These are phyloP conservation scores for Phycomyces nitens DNA, from an alignment of 192 early-diverging fungal genomes.

Conservation along the genomic window DNA sequence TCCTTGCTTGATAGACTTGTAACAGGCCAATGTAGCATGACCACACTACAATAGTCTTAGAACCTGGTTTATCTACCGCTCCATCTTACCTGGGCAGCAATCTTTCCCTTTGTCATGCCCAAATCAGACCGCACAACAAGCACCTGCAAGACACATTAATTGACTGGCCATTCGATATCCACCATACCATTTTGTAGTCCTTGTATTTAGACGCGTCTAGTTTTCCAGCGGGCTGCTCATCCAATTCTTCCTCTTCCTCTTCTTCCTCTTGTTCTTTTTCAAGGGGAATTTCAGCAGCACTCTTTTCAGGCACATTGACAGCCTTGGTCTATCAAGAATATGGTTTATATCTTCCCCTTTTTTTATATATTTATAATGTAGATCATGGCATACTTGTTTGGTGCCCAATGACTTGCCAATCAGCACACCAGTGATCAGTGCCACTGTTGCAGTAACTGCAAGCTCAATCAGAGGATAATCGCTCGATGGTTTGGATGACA, in stretches of 20 bases:
- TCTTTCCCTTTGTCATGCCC: conserved; percentile 93
- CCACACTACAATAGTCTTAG: conserved; percentile 79
- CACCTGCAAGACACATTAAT: background rate
- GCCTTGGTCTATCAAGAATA: too few relatives aligned
- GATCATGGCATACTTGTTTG: too few relatives aligned
- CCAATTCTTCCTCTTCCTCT: too few relatives aligned
- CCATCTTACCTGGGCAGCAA: conserved; percentile 69
- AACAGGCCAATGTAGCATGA: conserved; percentile 86
- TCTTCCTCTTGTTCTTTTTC: too few relatives aligned
- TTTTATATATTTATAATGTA: too few relatives aligned
- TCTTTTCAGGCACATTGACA: too few relatives aligned
- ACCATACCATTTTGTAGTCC: conserved; percentile 26
- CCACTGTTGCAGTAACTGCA: background rate
- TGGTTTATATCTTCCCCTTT: too few relatives aligned
- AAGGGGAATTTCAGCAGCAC: too few relatives aligned
- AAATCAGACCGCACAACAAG: conserved; percentile 86
- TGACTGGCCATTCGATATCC: background rate
- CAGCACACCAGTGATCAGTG: background rate
- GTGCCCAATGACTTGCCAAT: background rate
- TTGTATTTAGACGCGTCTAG: conserved; percentile 19
- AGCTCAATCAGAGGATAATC: background rate
- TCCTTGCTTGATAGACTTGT: conserved; percentile 52
- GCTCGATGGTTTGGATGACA: too few relatives aligned
- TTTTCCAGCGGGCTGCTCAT: conserved; percentile 3
- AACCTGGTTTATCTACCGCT: background rate